phyloP scores from a whole-genome alignment of 208 protist genomes.

The Trypanosoma lewisi region DNA sequence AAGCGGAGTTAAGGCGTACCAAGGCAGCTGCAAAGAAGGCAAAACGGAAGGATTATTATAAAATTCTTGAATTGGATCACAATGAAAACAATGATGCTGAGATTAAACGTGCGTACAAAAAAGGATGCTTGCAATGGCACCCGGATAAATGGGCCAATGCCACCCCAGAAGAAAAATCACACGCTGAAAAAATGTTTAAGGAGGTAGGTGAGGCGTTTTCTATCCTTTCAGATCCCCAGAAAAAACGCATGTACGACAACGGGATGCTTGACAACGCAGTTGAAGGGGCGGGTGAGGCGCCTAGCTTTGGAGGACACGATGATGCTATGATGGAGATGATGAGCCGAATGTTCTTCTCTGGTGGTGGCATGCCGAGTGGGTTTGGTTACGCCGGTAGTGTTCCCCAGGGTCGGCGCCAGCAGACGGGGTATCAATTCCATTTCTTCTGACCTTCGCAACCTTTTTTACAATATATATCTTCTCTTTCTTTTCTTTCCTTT shows the following conservation, averaged over 20 bases:
- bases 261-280: slow-evolving; percentile 88
- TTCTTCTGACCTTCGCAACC: slow-evolving; percentile 13
- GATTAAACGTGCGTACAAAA: slow-evolving; percentile 62
- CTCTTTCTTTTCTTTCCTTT: slow-evolving; percentile 1
- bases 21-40: slow-evolving; percentile 59
- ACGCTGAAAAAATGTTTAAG: slow-evolving; percentile 55
- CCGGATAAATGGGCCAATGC: slow-evolving; percentile 54
- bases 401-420: slow-evolving; percentile 1
- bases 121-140: slow-evolving; percentile 39
- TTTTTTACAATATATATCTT: not conserved
- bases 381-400: slow-evolving; percentile 25
- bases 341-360: slow-evolving; percentile 59
- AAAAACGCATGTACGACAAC: slow-evolving; percentile 89
- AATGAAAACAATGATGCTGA: slow-evolving; percentile 31
- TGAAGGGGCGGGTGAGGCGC: slow-evolving; percentile 36
- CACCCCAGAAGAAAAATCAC: slow-evolving; percentile 37
- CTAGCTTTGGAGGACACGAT: slow-evolving; percentile 8
- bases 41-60: slow-evolving; percentile 92
- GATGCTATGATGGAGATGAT: slow-evolving; percentile 65
- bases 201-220: slow-evolving; percentile 59
- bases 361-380: slow-evolving; percentile 25
- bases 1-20: slow-evolving; percentile 53
- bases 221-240: slow-evolving; percentile 85
- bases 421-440: slow-evolving; percentile 26
- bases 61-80: slow-evolving; percentile 70